phyloP scores from a whole-genome alignment of 306 rosid genomes.

The Crataegus laevigata region DNA sequence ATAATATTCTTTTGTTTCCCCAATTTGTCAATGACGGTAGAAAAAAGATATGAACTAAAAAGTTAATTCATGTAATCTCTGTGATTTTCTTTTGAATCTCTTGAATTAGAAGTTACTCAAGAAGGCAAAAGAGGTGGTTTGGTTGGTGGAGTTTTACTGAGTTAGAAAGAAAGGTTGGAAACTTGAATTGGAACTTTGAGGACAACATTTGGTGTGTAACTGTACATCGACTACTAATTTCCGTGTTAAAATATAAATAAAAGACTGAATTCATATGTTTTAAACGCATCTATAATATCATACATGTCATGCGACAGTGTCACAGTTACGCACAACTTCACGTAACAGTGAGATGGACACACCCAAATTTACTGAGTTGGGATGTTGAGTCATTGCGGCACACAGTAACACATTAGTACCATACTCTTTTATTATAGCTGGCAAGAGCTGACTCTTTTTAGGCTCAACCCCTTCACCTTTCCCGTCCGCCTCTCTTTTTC shows the following conservation, averaged over 20 bases:
- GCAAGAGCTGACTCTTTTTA: constrained; percentile 48
- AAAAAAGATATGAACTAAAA: neutral
- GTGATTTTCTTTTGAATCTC: neutral
- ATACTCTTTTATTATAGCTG: constrained; percentile 37
- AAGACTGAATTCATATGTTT: no score
- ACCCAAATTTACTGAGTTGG: neutral
- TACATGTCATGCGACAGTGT: no score
- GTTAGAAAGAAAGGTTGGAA: neutral
- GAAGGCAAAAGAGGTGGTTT: neutral
- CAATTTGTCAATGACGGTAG: neutral
- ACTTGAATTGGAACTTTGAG: constrained; percentile 6
- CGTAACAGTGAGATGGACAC: neutral
- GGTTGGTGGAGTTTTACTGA: neutral
- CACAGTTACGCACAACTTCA: no score
- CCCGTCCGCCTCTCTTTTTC: neutral
- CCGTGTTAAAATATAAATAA: fast-evolving
- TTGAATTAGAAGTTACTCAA: constrained; percentile 4
- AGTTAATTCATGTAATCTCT: neutral
- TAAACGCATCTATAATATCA: no score
- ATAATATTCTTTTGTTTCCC: neutral
- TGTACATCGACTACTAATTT: no score
- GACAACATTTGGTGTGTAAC: neutral
- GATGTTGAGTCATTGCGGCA: constrained; percentile 14
- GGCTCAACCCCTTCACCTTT: constrained; percentile 22
- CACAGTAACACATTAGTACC: neutral